Conservation (phyloP, 2,329 filamentous ascomycete genomes). For the Monilinia polystroma region DNA sequence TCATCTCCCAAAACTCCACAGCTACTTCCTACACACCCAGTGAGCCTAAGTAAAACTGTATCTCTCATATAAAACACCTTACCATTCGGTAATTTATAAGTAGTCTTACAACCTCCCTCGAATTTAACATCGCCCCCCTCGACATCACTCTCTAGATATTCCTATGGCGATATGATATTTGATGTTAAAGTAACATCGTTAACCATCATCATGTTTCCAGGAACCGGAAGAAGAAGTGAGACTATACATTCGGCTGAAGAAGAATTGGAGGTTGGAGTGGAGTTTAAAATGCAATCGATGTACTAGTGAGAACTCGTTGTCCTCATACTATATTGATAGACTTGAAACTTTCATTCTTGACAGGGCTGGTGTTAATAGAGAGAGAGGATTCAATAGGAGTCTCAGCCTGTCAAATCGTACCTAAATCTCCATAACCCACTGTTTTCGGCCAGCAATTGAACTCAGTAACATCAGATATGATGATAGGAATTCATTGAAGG, state of each 20-base stretch:
- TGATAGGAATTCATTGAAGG: too few relatives aligned
- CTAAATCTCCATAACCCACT: too few relatives aligned
- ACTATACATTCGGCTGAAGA: neutral
- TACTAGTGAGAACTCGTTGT: neutral
- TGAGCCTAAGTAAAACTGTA: slow-evolving; percentile 43
- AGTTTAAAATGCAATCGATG: neutral
- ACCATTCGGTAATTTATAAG: slow-evolving; percentile 22
- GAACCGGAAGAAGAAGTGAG: neutral
- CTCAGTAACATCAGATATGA: too few relatives aligned
- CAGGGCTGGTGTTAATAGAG: neutral
- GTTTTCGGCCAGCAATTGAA: too few relatives aligned
- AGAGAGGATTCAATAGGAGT: neutral
- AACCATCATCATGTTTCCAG: neutral
- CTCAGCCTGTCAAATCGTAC: too few relatives aligned
- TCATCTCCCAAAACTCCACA: slow-evolving; percentile 34
- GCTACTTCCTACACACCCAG: slow-evolving; percentile 42
- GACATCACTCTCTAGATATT: neutral
- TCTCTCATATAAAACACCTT: slow-evolving; percentile 28
- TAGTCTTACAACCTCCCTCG: slow-evolving; percentile 27
- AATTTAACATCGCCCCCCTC: slow-evolving; percentile 20
- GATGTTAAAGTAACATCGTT: neutral
- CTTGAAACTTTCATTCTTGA: neutral
- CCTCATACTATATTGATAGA: slow-evolving; percentile 8
- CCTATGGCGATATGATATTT: neutral
- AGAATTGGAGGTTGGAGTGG: neutral